Base-by-base conservation (phyloP, 2,329 filamentous ascomycete species). In the Fusarium sp. region DNA sequence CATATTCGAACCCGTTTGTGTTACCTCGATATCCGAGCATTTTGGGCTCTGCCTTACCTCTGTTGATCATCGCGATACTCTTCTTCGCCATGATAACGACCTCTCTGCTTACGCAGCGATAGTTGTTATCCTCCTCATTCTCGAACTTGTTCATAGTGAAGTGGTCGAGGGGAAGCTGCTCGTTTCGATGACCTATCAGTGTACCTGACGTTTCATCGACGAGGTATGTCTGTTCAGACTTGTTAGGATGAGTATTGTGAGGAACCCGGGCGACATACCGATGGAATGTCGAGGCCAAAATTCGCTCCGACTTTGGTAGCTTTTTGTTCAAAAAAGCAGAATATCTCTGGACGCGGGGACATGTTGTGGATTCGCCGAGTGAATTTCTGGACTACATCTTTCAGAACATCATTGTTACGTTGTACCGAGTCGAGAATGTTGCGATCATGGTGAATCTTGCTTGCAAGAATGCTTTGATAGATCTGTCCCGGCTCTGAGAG, bases 91-190 rank as follows among this genome's bases (percentile, higher is more conserved):
- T 24, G 5, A 1, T 7, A 24, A 24, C 22, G 7, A 24, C 22
- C 22, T 3, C 5, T 24, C 5, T 24, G 22, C 22, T 24, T 7
- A 42, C 39, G 11, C 39, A 22, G 24, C 20, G n/a, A 18, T 42
- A 52, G 36, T 52, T 22, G 22, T 20, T 14, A 15, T 52, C 49
- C 7, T 40, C 22, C 3, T 26, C 24, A 40, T 52, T 36, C 14
- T 52, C 36, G 18, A 52, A 52, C 36, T 52, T 52, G 49, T 52
- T 52, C 24, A 52, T 52, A 18, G 9, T 20, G 17, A 52, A 52
- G 36, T 52, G 36, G 18, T 52, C 36, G 22, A 52, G 36, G 17
- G 36, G 13, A 1, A 52, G 36, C 17, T 39, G 36, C 28, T 52
- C 22, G 6, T 18, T 40, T 10, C 20, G 15, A 11, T 52, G 49